Evolutionary conservation across 768 basidiomycete genomes (phyloP).

Genomic region (Lyophyllum shimeji): DNA sequence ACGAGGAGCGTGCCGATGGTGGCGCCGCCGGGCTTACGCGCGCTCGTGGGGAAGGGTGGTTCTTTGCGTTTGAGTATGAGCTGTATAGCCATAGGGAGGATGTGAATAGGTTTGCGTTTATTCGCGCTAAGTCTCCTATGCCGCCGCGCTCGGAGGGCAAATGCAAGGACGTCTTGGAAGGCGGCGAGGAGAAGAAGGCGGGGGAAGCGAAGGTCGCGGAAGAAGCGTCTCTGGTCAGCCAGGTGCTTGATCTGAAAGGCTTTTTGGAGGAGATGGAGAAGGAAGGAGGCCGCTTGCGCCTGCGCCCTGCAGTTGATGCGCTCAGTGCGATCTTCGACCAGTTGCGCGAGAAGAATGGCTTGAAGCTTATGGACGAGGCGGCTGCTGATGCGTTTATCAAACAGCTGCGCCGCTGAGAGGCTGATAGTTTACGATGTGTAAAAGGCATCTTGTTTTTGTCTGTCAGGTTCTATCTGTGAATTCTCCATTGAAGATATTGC

Average conservation of each 20-base stretch:
- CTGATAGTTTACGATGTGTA: too few relatives aligned
- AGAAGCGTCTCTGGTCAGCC: not conserved
- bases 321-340: constrained; percentile 14
- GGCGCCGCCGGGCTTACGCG: constrained; percentile 1
- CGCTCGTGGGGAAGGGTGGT: constrained; percentile 17
- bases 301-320: constrained; percentile 13
- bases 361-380: not conserved
- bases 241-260: constrained; percentile 8
- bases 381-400: not conserved
- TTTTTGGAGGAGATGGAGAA: constrained; percentile 23
- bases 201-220: not conserved
- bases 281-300: constrained; percentile 22
- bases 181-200: not conserved
- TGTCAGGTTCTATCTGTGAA: too few relatives aligned
- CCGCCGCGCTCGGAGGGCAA: too few relatives aligned
- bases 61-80: constrained; percentile 13
- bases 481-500: too few relatives aligned
- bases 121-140: not conserved
- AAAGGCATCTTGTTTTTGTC: not conserved
- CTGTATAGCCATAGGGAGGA: not conserved
- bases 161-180: not conserved
- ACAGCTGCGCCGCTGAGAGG: not conserved
- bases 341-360: not conserved
- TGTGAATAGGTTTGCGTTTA: not conserved
- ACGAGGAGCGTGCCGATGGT: constrained; percentile 17